Percentiles rank a stretch among this genome's conserved stretches.
Conservation (phyloP, 352 stramenopile species). For the Phytophthora fragariaefolia region DNA sequence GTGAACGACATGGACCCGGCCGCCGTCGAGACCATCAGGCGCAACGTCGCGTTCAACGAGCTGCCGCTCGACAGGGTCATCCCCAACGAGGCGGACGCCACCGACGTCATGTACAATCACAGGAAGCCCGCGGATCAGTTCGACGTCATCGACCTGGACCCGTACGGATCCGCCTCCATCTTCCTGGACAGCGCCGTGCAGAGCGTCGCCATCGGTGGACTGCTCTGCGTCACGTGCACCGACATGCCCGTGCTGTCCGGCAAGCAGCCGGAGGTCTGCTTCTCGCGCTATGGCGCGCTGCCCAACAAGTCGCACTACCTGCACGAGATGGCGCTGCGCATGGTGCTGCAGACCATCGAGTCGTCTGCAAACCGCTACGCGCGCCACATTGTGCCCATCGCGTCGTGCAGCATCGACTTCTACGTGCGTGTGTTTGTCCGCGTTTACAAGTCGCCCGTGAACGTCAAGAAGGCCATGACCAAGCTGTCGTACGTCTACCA, state of each 20-base stretch:
- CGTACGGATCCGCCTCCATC: conserved; percentile 98
- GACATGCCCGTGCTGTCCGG: conserved; percentile 96
- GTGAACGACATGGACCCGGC: conserved; percentile 99
- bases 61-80: conserved; percentile 84
- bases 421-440: conserved; percentile 99
- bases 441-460: conserved; percentile 96
- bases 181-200: conserved; percentile 98
- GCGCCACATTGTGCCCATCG: conserved; percentile 96
- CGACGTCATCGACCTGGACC: conserved; percentile 99
- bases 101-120: conserved; percentile 89
- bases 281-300: conserved; percentile 83
- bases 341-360: conserved; percentile 96
- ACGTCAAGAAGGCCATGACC: conserved; percentile 94
- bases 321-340: conserved; percentile 89
- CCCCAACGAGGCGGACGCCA: conserved; percentile 86
- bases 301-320: conserved; percentile 91
- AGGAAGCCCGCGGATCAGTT: conserved; percentile 93
- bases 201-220: conserved; percentile 94
- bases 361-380: conserved; percentile 95
- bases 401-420: conserved; percentile 99
- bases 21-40: conserved; percentile 95
- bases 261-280: conserved; percentile 91
- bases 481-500: conserved; percentile 91
- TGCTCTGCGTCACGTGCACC: conserved; percentile 99
- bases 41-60: conserved; percentile 95